A percentile compares a stretch with the other conserved stretches of the same genome.
phyloP scores from a whole-genome alignment of 139 green algal genomes.

The Chlorella vulgaris region DNA sequence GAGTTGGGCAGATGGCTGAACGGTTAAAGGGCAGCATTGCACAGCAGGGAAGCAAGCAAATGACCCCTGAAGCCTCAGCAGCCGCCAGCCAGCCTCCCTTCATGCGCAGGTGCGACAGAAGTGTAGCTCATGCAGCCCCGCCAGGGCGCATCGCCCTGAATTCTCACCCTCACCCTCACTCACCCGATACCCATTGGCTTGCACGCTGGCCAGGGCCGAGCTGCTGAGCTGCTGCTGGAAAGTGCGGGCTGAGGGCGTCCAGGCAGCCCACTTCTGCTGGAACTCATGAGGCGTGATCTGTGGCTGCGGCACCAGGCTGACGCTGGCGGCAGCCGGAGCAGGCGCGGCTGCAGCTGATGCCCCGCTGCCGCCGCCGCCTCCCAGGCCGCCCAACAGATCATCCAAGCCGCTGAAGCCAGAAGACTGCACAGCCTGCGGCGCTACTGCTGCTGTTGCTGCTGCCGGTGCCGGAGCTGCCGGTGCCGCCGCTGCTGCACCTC shows the following conservation, averaged over 20 bases:
- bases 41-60: not conserved
- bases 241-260: not conserved
- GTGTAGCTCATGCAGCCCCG: too few species aligned
- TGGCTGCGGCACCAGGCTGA: slow-evolving; percentile 8
- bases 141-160: too few species aligned
- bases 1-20: not conserved
- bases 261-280: slow-evolving; percentile 21
- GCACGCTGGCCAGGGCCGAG: not conserved
- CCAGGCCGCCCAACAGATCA: slow-evolving; percentile 15
- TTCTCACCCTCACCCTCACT: not conserved
- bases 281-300: slow-evolving; percentile 26
- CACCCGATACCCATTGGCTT: slow-evolving; percentile 26
- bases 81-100: too few species aligned
- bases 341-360: not conserved
- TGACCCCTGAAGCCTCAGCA: too few species aligned
- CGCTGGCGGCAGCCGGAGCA: not conserved
- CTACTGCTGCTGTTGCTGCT: not conserved
- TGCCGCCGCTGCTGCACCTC: not conserved
- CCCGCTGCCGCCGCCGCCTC: not conserved
- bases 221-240: not conserved
- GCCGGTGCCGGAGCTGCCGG: not conserved
- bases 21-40: not conserved
- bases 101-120: too few species aligned
- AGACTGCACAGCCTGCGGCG: not conserved
- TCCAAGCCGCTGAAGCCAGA: not conserved